phyloP scores from a whole-genome alignment of 768 basidiomycete genomes.

The Suillus tomentosus region DNA sequence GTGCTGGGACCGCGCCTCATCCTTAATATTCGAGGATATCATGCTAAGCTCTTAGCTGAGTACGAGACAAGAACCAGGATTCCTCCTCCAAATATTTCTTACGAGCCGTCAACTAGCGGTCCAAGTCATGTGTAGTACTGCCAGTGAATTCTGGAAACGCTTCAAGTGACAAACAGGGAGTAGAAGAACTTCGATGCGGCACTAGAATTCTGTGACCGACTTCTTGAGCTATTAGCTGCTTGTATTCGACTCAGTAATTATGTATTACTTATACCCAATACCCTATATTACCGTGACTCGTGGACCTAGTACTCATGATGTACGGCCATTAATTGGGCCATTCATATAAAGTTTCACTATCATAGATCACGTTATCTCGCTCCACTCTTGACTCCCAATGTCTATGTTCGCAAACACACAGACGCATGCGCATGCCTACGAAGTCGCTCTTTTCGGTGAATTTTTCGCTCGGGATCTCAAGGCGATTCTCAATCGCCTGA shows the following conservation, averaged over 20 bases:
- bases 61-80: not conserved
- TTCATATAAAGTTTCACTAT: not conserved
- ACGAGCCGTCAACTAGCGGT: not conserved
- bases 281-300: too few relatives aligned
- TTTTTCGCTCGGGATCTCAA: constrained; percentile 78
- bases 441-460: constrained; percentile 82
- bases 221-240: not conserved
- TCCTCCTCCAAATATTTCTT: not conserved
- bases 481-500: constrained; percentile 77
- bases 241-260: not conserved
- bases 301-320: too few relatives aligned
- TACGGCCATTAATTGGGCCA: not conserved
- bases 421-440: constrained; percentile 59
- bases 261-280: not conserved
- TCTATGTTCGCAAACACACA: constrained; percentile 26
- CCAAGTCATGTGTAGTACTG: not conserved
- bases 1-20: constrained; percentile 3
- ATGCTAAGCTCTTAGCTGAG: not conserved
- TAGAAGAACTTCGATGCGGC: not conserved
- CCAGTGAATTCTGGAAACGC: not conserved
- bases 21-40: constrained; percentile 2
- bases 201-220: not conserved
- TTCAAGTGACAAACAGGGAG: not conserved
- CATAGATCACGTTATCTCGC: constrained; percentile 2
- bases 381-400: not conserved